A percentile compares a stretch with the other conserved stretches of the same genome.
These are phyloP conservation scores for Phytophthora constricta DNA, from an alignment of 352 stramenopile species.

Conservation along the genomic window DNA sequence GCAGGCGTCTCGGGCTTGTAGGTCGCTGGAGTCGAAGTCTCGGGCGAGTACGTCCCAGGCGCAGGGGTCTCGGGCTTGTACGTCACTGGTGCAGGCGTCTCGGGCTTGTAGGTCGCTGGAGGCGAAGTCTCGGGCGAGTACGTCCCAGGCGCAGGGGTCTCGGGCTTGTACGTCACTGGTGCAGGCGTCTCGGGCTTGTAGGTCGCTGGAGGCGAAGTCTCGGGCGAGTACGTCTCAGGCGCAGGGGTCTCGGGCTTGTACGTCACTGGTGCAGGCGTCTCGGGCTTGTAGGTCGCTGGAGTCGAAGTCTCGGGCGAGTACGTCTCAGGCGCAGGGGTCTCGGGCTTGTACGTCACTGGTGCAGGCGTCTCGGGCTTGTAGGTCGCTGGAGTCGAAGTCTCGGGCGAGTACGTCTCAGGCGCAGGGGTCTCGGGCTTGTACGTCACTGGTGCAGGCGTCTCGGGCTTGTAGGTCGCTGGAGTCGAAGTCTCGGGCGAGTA, in stretches of 20 bases:
- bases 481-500: conserved; percentile 3
- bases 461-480: conserved; percentile 8
- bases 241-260: background rate
- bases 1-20: conserved; percentile 11
- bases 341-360: background rate
- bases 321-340: conserved; percentile 3
- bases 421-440: background rate
- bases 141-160: no score
- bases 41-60: background rate
- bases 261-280: conserved; percentile 1
- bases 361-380: background rate
- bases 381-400: background rate
- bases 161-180: background rate
- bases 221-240: background rate
- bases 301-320: background rate
- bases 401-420: background rate
- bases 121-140: background rate
- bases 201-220: no score
- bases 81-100: background rate
- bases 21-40: conserved; percentile 1
- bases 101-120: background rate
- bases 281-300: background rate
- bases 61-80: conserved; percentile 11
- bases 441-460: background rate
- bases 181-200: background rate